Base-by-base conservation (phyloP, 331 rosid species). In the Malus hybrid region DNA sequence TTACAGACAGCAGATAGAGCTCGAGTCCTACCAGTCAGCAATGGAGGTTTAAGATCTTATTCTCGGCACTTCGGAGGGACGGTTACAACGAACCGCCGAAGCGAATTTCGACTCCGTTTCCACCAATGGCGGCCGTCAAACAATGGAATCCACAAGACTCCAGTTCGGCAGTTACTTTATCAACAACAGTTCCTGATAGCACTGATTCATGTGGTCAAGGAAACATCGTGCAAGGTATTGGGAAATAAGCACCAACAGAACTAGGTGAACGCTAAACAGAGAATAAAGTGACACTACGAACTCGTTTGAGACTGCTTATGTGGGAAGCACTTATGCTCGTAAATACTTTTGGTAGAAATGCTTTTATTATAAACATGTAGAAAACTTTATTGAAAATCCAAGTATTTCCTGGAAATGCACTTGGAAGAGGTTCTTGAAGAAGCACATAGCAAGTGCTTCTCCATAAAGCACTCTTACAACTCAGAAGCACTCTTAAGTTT, bases 81-180 rank as follows among this genome's bases (percentile, higher is more conserved):
- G 52, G 78, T 94, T 84, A 92, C 67, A 86, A 85, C 69, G 86
- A 79, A 52, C 65, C 88, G 65, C 67, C 86, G 73, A 87, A 87
- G 84, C 74, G 76, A 71, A 95, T 68, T 84, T 94, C 88, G 60
- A 56, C 97, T 33, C 99, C 99, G 59, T 80, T 76, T 32, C 96
- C 97, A 6, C 99, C 99, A 20, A 89, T 85, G 82, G 85, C 89
- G 2, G 97, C 96, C 34, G 70, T 86, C 82, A 92, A 81, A 81
- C 99, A 92, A 65, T 89, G 96, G 84, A 92, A 92, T 28, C 97
- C 97, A 73, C 86, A 79, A 6, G 97, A 87, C 88, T 95, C 92
- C 65, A 95, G 87, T 69, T 95, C 99, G 32, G 91, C 62, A 73
- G 86, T 80, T 70, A 92, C 92, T 77, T 84, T 83, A 11, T 92